phyloP scores from a whole-genome alignment of 805 yeast species.

The Ogataea zsoltii region DNA sequence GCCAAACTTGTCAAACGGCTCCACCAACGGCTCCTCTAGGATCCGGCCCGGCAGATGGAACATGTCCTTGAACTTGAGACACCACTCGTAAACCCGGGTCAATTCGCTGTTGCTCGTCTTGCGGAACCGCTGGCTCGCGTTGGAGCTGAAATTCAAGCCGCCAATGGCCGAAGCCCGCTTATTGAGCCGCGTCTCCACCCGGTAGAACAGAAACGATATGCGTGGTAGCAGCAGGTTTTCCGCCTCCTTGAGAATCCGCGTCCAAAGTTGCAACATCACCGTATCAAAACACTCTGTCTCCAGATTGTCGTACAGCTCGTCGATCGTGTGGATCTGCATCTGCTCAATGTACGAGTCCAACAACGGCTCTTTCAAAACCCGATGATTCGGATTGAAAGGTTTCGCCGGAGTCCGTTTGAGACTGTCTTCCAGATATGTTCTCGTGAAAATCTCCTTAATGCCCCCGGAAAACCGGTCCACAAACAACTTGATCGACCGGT shows the following conservation, averaged over 20 bases:
- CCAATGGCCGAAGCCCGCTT: conserved; percentile 18
- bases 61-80: conserved; percentile 31
- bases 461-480: conserved; percentile 72
- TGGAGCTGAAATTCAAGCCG: conserved; percentile 5
- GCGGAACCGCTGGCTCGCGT: conserved; percentile 13
- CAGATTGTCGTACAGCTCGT: conserved; percentile 30
- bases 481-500: conserved; percentile 64
- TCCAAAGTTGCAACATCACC: conserved; percentile 63
- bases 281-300: conserved; percentile 34
- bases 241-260: conserved; percentile 63
- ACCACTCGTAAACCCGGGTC: conserved; percentile 34
- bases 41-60: conserved; percentile 29
- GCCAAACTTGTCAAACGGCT: conserved; percentile 24
- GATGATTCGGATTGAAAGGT: conserved; percentile 20
- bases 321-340: conserved; percentile 25
- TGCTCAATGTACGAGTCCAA: conserved; percentile 26
- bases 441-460: conserved; percentile 49
- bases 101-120: conserved; percentile 27
- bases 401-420: conserved; percentile 22
- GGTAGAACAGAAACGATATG: conserved; percentile 44
- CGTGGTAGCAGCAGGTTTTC: conserved; percentile 77
- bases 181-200: conserved; percentile 19
- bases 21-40: conserved; percentile 21
- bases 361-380: conserved; percentile 23
- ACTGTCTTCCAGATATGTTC: conserved; percentile 26